Conservation (phyloP, 1,284 basidiomycete genomes). For the Rhodotorula sp. region DNA sequence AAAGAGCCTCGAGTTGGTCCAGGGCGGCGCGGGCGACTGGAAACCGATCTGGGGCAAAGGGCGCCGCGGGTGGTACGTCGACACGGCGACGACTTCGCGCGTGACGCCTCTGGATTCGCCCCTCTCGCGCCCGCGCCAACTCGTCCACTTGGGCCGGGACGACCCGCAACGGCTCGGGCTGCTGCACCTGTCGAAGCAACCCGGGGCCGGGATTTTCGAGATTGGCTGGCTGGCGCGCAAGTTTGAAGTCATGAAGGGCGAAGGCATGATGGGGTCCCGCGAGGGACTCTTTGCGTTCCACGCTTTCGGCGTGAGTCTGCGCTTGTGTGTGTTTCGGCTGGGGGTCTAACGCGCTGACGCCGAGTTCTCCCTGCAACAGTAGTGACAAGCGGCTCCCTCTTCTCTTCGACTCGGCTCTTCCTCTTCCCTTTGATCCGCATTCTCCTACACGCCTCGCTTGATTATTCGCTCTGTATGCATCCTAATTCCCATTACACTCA, state of each 20-base stretch:
- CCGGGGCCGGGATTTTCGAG: neutral
- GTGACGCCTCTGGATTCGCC: conserved; percentile 10
- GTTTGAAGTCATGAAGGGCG: conserved; percentile 72
- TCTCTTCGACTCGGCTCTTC: too few species aligned
- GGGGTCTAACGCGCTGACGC: neutral
- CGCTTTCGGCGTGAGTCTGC: conserved; percentile 17
- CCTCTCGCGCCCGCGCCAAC: conserved; percentile 57
- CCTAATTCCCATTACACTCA: too few species aligned
- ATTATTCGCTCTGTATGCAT: too few species aligned
- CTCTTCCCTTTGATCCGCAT: too few species aligned
- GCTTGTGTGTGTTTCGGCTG: neutral
- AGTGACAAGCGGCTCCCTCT: too few species aligned
- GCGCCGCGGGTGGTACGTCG: conserved; percentile 73
- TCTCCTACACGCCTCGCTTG: too few species aligned
- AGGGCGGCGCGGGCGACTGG: conserved; percentile 77
- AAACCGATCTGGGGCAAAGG: conserved; percentile 86
- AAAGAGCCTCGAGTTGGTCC: conserved; percentile 68
- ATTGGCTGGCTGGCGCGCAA: conserved; percentile 95
- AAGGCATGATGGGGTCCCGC: conserved; percentile 26
- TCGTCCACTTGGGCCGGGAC: conserved; percentile 64
- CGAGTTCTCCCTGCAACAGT: too few species aligned
- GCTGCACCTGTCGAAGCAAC: conserved; percentile 56
- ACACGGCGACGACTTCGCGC: conserved; percentile 25
- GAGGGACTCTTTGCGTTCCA: conserved; percentile 37
- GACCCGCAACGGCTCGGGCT: conserved; percentile 62